These are phyloP conservation scores for Plectosphaerella plurivora DNA, from an alignment of 2,329 filamentous ascomycete genomes.

Conservation along the genomic window DNA sequence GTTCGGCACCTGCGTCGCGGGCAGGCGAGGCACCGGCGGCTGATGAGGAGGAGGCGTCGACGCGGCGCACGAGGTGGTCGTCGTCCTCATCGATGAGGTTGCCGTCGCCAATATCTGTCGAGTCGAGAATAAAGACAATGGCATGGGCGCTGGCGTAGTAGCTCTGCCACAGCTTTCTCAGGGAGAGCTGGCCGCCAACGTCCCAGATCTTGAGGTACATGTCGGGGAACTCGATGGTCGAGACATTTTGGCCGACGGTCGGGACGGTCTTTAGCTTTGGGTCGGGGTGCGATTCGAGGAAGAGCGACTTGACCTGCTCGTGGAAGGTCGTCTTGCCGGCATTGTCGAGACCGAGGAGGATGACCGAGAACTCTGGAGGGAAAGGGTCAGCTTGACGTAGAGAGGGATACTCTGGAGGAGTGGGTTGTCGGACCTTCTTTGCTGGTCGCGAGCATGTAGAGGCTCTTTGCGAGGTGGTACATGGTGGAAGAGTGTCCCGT, in stretches of 20 bases:
- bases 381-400: conserved; percentile 2
- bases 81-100: conserved; percentile 42
- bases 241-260: conserved; percentile 95
- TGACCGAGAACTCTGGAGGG: conserved; percentile 82
- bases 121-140: conserved; percentile 97
- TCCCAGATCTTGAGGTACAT: conserved; percentile 99
- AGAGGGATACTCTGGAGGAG: conserved; percentile 6
- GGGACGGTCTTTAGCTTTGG: conserved; percentile 83
- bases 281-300: conserved; percentile 57
- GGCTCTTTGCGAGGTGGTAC: conserved; percentile 94
- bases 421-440: conserved; percentile 69
- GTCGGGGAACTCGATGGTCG: conserved; percentile 82
- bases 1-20: conserved; percentile 25
- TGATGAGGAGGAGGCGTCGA: neutral
- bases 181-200: conserved; percentile 84
- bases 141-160: conserved; percentile 94
- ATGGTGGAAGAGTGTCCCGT: conserved; percentile 39
- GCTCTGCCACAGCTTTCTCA: conserved; percentile 90
- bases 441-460: conserved; percentile 92
- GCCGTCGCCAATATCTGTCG: conserved; percentile 85
- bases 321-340: conserved; percentile 98
- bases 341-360: conserved; percentile 95
- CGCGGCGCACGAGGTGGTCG: neutral
- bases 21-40: too few species aligned
- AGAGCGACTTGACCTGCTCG: conserved; percentile 90